phyloP scores from a whole-genome alignment of 2,329 filamentous ascomycete genomes.

The Aspergillus intermedius region DNA sequence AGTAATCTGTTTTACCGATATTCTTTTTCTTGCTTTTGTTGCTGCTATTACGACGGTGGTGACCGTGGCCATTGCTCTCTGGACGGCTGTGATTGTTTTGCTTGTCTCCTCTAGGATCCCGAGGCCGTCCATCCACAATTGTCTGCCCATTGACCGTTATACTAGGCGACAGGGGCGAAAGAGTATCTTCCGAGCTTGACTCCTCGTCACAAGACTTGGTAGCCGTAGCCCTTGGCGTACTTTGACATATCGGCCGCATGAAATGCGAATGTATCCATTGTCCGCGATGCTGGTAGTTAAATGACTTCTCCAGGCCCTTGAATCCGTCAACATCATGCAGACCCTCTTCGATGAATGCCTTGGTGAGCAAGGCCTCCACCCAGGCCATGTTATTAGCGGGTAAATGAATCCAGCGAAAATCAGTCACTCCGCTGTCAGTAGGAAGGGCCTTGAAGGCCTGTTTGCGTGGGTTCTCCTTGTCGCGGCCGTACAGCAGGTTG shows the following conservation, averaged over 20 bases:
- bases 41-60: constrained; percentile 1
- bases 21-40: constrained; percentile 23
- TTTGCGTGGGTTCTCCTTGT: constrained; percentile 39
- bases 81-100: neutral
- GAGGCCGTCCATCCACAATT: neutral
- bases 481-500: constrained; percentile 48
- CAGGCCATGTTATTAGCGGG: constrained; percentile 52
- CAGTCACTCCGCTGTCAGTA: constrained; percentile 41
- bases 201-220: constrained; percentile 16
- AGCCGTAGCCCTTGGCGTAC: constrained; percentile 33
- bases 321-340: constrained; percentile 58
- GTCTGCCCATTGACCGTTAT: constrained; percentile 17
- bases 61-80: neutral
- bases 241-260: constrained; percentile 55
- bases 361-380: constrained; percentile 58
- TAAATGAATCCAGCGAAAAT: constrained; percentile 50
- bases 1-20: constrained; percentile 20
- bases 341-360: constrained; percentile 58
- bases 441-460: constrained; percentile 44
- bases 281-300: constrained; percentile 57
- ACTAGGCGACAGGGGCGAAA: constrained; percentile 4
- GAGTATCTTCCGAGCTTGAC: constrained; percentile 24
- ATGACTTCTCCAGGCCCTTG: constrained; percentile 56
- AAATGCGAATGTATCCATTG: constrained; percentile 54
- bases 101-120: constrained; percentile 7